These are phyloP conservation scores for Lachnum nothofagi DNA, from an alignment of 2,329 filamentous ascomycete genomes.

Conservation along the genomic window DNA sequence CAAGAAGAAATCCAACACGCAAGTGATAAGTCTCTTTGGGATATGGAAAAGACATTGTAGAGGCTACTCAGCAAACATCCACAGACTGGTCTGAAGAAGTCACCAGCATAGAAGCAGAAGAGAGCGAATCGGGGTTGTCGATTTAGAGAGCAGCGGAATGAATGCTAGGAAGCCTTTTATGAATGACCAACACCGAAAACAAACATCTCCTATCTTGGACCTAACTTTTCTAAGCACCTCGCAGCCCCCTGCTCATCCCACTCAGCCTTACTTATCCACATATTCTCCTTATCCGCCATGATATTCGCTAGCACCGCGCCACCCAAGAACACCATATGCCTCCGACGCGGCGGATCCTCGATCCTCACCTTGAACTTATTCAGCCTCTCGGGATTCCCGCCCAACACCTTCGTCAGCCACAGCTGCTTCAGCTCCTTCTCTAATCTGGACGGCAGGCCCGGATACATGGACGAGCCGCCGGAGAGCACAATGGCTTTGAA, in stretches of 20 bases:
- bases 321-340: constrained; percentile 99
- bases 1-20: too few relatives aligned
- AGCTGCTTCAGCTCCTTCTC: constrained; percentile 99
- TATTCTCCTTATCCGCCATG: constrained; percentile 97
- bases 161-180: too few relatives aligned
- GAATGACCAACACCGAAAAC: too few relatives aligned
- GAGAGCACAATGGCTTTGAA: constrained; percentile 98
- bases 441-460: constrained; percentile 83
- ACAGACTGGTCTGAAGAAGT: too few relatives aligned
- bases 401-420: constrained; percentile 87
- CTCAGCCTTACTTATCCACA: constrained; percentile 97
- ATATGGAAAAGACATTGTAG: too few relatives aligned
- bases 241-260: constrained; percentile 85
- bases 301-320: constrained; percentile 96
- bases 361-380: constrained; percentile 99
- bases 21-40: too few relatives aligned
- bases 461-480: constrained; percentile 98
- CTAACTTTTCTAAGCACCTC: constrained; percentile 83
- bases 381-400: constrained; percentile 85
- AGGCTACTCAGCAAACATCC: too few relatives aligned
- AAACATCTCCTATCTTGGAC: constrained; percentile 58
- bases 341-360: constrained; percentile 89
- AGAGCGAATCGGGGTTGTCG: too few relatives aligned
- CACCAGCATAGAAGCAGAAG: too few relatives aligned
- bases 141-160: too few relatives aligned